Evolutionary conservation across 306 rosid genomes (phyloP).

Genomic region (Lagenaria siceraria): DNA sequence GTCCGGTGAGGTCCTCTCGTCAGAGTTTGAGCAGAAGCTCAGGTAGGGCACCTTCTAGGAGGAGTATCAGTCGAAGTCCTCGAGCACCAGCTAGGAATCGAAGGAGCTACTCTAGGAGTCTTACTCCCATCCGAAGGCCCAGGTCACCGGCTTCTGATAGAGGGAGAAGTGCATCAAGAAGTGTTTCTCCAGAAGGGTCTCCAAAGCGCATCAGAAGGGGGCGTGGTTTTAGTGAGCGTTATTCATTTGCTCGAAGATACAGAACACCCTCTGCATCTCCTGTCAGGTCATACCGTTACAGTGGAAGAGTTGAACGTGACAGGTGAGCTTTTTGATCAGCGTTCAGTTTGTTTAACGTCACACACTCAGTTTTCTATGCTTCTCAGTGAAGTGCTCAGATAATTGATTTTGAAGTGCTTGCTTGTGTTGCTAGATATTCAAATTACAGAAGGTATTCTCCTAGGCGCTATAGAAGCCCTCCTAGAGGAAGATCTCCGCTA

Average conservation of each 20-base stretch:
- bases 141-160: constrained; percentile 55
- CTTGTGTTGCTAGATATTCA: constrained; percentile 39
- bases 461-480: constrained; percentile 86
- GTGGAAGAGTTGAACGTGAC: constrained; percentile 78
- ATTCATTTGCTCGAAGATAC: constrained; percentile 88
- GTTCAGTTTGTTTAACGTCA: background rate
- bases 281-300: constrained; percentile 68
- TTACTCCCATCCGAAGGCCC: constrained; percentile 55
- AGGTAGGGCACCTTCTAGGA: constrained; percentile 49
- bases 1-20: constrained; percentile 61
- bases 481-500: constrained; percentile 68
- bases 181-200: constrained; percentile 71
- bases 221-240: constrained; percentile 87
- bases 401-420: background rate
- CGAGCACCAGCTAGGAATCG: constrained; percentile 45
- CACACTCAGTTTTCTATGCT: background rate
- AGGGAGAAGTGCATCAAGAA: constrained; percentile 68
- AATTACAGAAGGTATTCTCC: constrained; percentile 81
- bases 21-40: constrained; percentile 80
- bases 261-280: constrained; percentile 89
- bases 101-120: constrained; percentile 80
- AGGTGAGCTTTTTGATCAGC: constrained; percentile 28
- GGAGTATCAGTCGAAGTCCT: constrained; percentile 65
- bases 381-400: background rate
- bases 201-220: constrained; percentile 95